These are phyloP conservation scores for Fusarium secorum DNA, from an alignment of 2,329 filamentous ascomycete species.

Conservation along the genomic window DNA sequence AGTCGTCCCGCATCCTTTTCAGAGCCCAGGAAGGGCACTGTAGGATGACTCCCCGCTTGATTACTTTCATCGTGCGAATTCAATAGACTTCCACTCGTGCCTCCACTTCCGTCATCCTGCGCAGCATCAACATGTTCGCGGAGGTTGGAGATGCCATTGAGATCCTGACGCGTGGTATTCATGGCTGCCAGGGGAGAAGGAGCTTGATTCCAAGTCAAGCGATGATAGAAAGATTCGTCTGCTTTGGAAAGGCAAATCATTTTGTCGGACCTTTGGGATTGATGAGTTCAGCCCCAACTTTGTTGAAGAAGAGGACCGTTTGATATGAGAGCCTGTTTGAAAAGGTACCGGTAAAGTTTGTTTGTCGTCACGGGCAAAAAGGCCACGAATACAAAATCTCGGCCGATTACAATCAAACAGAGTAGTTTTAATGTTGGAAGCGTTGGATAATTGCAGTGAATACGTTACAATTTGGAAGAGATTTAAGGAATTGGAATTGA, in stretches of 20 bases:
- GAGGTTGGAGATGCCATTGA: constrained; percentile 63
- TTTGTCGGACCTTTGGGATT: background rate
- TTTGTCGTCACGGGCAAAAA: constrained; percentile 5
- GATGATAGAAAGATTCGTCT: constrained; percentile 57
- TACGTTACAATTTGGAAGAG: background rate
- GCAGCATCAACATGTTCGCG: constrained; percentile 52
- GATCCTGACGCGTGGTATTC: constrained; percentile 62
- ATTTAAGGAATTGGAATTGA: background rate
- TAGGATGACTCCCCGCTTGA: constrained; percentile 30
- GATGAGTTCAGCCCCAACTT: background rate
- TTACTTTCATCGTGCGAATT: constrained; percentile 41
- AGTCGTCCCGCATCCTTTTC: constrained; percentile 43
- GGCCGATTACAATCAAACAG: background rate
- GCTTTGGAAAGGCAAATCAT: constrained; percentile 65
- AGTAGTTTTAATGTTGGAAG: constrained; percentile 1
- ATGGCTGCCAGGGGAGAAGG: constrained; percentile 57
- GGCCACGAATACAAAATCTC: constrained; percentile 10
- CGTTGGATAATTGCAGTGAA: background rate
- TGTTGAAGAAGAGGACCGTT: background rate
- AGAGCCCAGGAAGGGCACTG: constrained; percentile 24
- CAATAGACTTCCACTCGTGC: constrained; percentile 30
- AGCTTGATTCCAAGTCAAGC: constrained; percentile 63
- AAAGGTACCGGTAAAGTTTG: background rate
- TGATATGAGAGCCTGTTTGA: constrained; percentile 2
- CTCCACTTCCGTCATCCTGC: constrained; percentile 45